phyloP scores from a whole-genome alignment of 2,329 filamentous ascomycete genomes.

The Beauveria pseudobassiana region DNA sequence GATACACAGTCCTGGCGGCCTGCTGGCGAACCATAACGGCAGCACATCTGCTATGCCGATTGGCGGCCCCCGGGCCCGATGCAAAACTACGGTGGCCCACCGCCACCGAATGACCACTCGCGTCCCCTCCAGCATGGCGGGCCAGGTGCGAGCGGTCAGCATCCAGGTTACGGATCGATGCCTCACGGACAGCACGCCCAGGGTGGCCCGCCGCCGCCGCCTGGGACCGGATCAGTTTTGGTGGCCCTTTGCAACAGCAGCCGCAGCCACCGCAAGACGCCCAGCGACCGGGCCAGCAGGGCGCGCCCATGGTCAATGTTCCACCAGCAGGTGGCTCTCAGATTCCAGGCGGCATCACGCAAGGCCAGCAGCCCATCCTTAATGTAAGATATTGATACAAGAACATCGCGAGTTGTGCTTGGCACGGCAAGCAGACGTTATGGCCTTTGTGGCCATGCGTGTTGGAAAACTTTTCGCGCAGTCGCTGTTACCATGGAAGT shows the following conservation, averaged over 20 bases:
- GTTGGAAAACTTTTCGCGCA: neutral
- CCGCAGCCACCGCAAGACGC: conserved; percentile 59
- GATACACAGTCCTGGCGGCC: conserved; percentile 86
- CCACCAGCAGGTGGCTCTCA: conserved; percentile 30
- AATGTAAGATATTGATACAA: conserved; percentile 37
- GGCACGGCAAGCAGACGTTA: neutral
- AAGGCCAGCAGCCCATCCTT: conserved; percentile 37
- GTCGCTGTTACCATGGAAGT: neutral
- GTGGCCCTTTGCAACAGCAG: conserved; percentile 58
- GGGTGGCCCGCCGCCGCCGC: conserved; percentile 46
- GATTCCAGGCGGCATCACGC: conserved; percentile 31
- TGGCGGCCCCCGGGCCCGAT: conserved; percentile 43
- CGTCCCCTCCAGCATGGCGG: conserved; percentile 45
- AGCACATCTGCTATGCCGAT: conserved; percentile 46
- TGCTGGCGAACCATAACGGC: conserved; percentile 67
- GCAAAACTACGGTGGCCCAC: conserved; percentile 45
- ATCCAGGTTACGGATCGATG: conserved; percentile 52
- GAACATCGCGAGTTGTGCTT: neutral
- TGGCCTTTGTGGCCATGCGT: neutral
- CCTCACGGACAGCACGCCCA: conserved; percentile 42
- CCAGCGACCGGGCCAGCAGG: conserved; percentile 39
- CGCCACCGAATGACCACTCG: conserved; percentile 41
- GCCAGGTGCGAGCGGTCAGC: conserved; percentile 40
- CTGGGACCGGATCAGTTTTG: conserved; percentile 60
- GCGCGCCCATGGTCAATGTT: conserved; percentile 41